Base-by-base conservation (phyloP, 1,284 basidiomycete species). In the Volvariella volvacea region DNA sequence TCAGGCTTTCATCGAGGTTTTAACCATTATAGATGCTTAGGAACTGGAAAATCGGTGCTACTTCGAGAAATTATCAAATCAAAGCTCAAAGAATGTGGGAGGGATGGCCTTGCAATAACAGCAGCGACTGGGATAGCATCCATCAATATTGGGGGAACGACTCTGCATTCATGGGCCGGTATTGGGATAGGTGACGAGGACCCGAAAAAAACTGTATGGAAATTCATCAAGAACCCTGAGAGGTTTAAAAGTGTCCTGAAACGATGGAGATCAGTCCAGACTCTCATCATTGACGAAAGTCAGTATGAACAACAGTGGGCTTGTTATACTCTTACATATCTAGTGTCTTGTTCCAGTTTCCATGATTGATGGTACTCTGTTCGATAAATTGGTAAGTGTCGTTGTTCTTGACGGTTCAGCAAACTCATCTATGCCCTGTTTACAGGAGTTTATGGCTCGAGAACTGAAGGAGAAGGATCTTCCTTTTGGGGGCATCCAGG, bases 221-320 rank as follows among this genome's bases (percentile, higher is more conserved):
- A 80, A 57, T 66, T 94, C 45, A 48, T 57, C 14, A 36, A 36
- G 19, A 51, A 54, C 15, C 54, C 59, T 43, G 66, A 62, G 51
- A 83, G 76, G 62, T 88, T 84, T 58, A 73, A 71, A 52, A 82
- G 80, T 56, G 79, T 87, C 2, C 64, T 68, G 15, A 59, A 75
- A 1, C 76, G 92, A 34, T 97, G 93, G 93, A 58, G 68, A 46
- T 67, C 76, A 25, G 85, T 87, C 0, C 74, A 79, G 55, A 84
- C 88, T 0, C 74, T 97, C 25, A 88, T 97, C 52, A 83, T 97
- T 34, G 93, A 97, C 57, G 93, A 97, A 73, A 78, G 92, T 91
- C 56, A 52, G 66, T 54, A 19, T 15, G n/a, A 47, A 31, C 15
- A 21, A 20, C 34, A 21, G 22, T 19, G 28, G 3, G 16, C 39